phyloP scores from a whole-genome alignment of 2,329 filamentous ascomycete genomes.

The Arthrobotrys entomopaga region DNA sequence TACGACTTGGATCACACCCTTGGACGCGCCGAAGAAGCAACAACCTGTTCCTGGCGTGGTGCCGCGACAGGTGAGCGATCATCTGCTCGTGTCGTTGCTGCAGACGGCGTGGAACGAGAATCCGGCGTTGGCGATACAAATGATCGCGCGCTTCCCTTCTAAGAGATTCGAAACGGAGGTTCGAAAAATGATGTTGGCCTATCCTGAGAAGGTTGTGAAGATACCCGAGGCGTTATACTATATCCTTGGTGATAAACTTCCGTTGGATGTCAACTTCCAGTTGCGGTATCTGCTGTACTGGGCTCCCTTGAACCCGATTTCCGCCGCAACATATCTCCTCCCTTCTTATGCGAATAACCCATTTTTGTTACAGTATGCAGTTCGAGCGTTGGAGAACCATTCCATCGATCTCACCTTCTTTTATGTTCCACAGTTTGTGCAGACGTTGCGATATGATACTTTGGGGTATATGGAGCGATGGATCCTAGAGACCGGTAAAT shows the following conservation, averaged over 20 bases:
- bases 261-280: conserved; percentile 81
- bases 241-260: conserved; percentile 79
- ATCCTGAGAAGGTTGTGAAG: conserved; percentile 81
- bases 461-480: conserved; percentile 96
- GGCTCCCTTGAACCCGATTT: conserved; percentile 90
- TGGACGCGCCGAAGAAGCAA: conserved; percentile 72
- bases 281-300: conserved; percentile 91
- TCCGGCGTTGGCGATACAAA: conserved; percentile 85
- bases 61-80: conserved; percentile 62
- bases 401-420: conserved; percentile 98
- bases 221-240: conserved; percentile 86
- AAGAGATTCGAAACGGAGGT: conserved; percentile 78
- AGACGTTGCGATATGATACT: conserved; percentile 89
- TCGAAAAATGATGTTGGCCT: conserved; percentile 80
- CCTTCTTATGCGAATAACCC: conserved; percentile 91
- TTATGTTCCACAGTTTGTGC: conserved; percentile 97
- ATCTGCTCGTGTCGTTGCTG: conserved; percentile 71
- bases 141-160: conserved; percentile 81
- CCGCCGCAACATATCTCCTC: conserved; percentile 90
- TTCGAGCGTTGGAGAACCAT: conserved; percentile 92
- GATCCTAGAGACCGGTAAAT: conserved; percentile 94
- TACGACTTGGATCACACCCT: conserved; percentile 87
- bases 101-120: conserved; percentile 87
- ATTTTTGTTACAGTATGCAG: conserved; percentile 94
- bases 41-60: conserved; percentile 49